A percentile compares a stretch with the other conserved stretches of the same genome.
These are phyloP conservation scores for Aquilaria agallochum DNA, from an alignment of 441 rosid species.

Conservation along the genomic window DNA sequence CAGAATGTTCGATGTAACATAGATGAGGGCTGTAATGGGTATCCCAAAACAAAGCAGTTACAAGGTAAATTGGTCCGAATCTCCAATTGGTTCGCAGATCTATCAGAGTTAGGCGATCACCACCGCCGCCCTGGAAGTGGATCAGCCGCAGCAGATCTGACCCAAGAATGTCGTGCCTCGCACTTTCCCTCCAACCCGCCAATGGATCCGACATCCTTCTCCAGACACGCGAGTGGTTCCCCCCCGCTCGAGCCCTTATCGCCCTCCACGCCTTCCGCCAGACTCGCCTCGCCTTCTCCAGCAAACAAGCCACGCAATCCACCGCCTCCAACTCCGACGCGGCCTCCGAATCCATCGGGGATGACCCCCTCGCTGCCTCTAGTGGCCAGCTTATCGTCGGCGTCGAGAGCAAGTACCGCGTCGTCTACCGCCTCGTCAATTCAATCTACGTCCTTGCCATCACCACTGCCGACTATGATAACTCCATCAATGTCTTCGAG, in stretches of 20 bases:
- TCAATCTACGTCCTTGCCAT: slow-evolving; percentile 86
- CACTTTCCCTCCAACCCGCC: slow-evolving; percentile 81
- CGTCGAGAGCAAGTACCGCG: slow-evolving; percentile 93
- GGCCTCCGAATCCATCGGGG: slow-evolving; percentile 24
- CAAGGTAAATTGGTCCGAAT: too few species aligned
- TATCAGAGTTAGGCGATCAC: too few species aligned
- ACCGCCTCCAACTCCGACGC: slow-evolving; percentile 16
- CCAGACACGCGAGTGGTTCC: slow-evolving; percentile 93
- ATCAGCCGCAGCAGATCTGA: slow-evolving; percentile 13
- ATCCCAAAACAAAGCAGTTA: too few species aligned
- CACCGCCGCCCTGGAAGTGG: not conserved
- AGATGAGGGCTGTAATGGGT: too few species aligned
- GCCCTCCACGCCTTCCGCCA: slow-evolving; percentile 92
- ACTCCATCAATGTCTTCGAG: slow-evolving; percentile 87
- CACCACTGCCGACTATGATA: slow-evolving; percentile 78
- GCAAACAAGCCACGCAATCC: slow-evolving; percentile 27
- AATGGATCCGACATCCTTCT: slow-evolving; percentile 85
- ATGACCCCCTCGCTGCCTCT: slow-evolving; percentile 92
- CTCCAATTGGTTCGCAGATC: too few species aligned
- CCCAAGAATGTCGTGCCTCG: slow-evolving; percentile 65
- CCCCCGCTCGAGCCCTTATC: slow-evolving; percentile 83
- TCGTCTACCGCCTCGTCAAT: slow-evolving; percentile 87
- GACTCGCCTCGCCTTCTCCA: slow-evolving; percentile 67
- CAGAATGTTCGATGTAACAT: too few species aligned
- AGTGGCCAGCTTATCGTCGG: slow-evolving; percentile 94